A percentile compares a stretch with the other conserved stretches of the same genome.
phyloP scores from a whole-genome alignment of 73 alveolate genomes.

The Urostyla sp. region DNA sequence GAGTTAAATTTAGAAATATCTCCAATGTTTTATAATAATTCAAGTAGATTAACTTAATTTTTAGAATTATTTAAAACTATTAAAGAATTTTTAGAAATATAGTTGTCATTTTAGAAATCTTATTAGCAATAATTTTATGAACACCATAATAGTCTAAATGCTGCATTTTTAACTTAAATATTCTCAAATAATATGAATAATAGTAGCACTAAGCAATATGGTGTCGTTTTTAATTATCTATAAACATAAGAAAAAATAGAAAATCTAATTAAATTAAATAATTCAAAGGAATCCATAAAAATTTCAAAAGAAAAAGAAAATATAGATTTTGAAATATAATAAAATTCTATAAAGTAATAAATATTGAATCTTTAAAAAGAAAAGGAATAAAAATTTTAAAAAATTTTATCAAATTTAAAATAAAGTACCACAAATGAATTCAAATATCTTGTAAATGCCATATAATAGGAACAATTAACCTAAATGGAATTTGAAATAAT shows the following conservation, averaged over 20 bases:
- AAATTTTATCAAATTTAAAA: too few relatives aligned
- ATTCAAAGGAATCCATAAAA: background rate
- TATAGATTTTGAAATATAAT: too few relatives aligned
- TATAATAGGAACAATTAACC: too few relatives aligned
- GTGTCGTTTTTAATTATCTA: background rate
- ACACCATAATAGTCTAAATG: background rate
- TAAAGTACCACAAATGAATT: too few relatives aligned
- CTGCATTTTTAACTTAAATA: slow-evolving; percentile 21
- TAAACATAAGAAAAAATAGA: slow-evolving; percentile 27
- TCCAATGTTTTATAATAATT: background rate
- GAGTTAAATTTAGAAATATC: slow-evolving; percentile 24
- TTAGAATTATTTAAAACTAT: background rate
- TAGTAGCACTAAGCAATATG: slow-evolving; percentile 5
- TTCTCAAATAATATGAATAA: slow-evolving; percentile 7
- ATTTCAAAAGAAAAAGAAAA: slow-evolving; percentile 17
- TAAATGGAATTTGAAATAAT: too few relatives aligned
- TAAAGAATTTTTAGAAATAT: background rate
- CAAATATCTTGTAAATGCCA: too few relatives aligned
- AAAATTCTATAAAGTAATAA: too few relatives aligned
- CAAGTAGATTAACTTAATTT: background rate
- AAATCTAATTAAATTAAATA: background rate
- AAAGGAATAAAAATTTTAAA: too few relatives aligned
- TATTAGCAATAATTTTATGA: background rate
- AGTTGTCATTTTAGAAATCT: slow-evolving; percentile 2
- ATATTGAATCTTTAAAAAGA: too few relatives aligned